These are phyloP conservation scores for Bacidia gigantensis DNA, from an alignment of 495 filamentous ascomycete species.

Conservation along the genomic window DNA sequence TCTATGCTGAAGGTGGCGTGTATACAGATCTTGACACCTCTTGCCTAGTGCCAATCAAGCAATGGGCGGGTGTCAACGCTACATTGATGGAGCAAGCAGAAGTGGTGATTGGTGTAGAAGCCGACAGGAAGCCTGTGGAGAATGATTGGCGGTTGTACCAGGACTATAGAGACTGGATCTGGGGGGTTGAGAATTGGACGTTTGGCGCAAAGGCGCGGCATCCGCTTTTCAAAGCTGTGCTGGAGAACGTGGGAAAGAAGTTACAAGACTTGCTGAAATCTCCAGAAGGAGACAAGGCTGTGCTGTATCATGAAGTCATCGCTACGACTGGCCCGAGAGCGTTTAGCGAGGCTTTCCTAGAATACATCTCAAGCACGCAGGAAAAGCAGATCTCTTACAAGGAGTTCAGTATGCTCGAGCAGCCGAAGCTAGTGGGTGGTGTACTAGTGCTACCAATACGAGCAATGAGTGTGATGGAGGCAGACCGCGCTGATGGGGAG, in stretches of 20 bases:
- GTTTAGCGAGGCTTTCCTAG: slow-evolving; percentile 45
- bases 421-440: slow-evolving; percentile 40
- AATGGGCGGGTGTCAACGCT: slow-evolving; percentile 28
- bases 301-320: slow-evolving; percentile 56
- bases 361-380: slow-evolving; percentile 38
- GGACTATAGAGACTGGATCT: slow-evolving; percentile 39
- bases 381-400: slow-evolving; percentile 38
- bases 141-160: slow-evolving; percentile 49
- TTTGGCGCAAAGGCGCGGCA: slow-evolving; percentile 48
- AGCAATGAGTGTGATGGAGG: slow-evolving; percentile 12
- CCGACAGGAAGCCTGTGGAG: slow-evolving; percentile 30
- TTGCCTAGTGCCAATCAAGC: slow-evolving; percentile 29
- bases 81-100: slow-evolving; percentile 32
- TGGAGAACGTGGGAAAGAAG: slow-evolving; percentile 48
- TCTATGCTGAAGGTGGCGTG: slow-evolving; percentile 39
- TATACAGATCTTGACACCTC: slow-evolving; percentile 28
- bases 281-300: slow-evolving; percentile 39
- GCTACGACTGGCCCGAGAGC: slow-evolving; percentile 53
- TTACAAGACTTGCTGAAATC: slow-evolving; percentile 38
- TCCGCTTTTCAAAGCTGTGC: slow-evolving; percentile 46
- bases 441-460: slow-evolving; percentile 12
- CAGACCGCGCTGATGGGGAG: slow-evolving; percentile 8
- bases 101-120: slow-evolving; percentile 39
- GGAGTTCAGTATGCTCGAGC: slow-evolving; percentile 41
- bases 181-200: slow-evolving; percentile 55